Evolutionary conservation across 257 asterid species (phyloP), one percentile per base, ranked within the genome.

Genomic region (Fraxinus cuspidata): DNA sequence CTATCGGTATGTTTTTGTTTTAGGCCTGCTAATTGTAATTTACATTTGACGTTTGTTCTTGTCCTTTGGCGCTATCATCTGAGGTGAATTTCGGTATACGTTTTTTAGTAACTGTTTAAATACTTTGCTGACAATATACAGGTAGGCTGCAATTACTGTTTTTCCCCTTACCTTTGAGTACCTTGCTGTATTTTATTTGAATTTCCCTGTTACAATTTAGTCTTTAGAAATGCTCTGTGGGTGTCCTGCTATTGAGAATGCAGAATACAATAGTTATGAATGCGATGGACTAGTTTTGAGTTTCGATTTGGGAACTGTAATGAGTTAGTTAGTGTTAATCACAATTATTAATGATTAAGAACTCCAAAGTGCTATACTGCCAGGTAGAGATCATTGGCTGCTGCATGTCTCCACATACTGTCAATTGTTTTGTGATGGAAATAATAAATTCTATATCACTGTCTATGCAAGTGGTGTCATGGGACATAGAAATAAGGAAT

Each of bases 1-100:
- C 81, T 95, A 80, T 93, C 99, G 97, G 99, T 95, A 89, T 56
- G 88, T 42, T 71, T n/a, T 23, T 4, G 32, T n/a, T 38, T 75
- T 21, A 21, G 27, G 72, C 40, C 6, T 72, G 66, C n/a, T 56
- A 37, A n/a, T 47, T 23, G 63, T 53, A 5, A 34, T 70, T 42
- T 19, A 25, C 13, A 38, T n/a, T 71, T 27, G 31, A 4, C 0
- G 29, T 32, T 21, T 2, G 21, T 74, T 76, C 34, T 37, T 71
- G 19, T 38, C 13, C 29, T 72, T 77, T 72, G 51, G 60, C 12
- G 3, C 13, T 2, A 10, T 29, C 12, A 21, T 72, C 56, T 35
- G 44, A 29, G 7, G 15, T 15, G 47, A 11, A 19, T 44, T 19
- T 53, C n/a, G 60, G 58, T 70, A 25, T 47, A 35, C n/a, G 32